phyloP scores from a whole-genome alignment of 768 basidiomycete genomes.

The Rhodotorula diobovata region DNA sequence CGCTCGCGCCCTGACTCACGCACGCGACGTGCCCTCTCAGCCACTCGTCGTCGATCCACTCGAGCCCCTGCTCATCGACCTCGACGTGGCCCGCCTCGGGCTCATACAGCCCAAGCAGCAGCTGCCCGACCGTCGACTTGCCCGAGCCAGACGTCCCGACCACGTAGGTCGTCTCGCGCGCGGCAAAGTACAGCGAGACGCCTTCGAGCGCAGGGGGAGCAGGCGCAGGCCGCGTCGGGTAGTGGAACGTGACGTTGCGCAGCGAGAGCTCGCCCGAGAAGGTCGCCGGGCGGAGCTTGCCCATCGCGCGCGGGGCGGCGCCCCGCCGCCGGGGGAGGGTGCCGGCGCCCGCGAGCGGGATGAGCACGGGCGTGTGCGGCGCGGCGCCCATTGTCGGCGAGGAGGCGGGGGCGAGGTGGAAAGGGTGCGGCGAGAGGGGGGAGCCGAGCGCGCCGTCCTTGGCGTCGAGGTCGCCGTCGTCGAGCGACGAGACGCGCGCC shows the following conservation, averaged over 20 bases:
- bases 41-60: slow-evolving; percentile 68
- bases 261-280: slow-evolving; percentile 70
- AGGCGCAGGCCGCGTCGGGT: slow-evolving; percentile 61
- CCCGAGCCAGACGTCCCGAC: slow-evolving; percentile 74
- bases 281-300: slow-evolving; percentile 61
- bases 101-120: slow-evolving; percentile 68
- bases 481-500: background rate
- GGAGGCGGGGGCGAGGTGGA: slow-evolving; percentile 1
- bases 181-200: slow-evolving; percentile 65
- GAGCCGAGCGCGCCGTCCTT: slow-evolving; percentile 6
- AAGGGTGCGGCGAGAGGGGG: slow-evolving; percentile 23
- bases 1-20: slow-evolving; percentile 67
- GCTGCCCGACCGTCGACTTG: slow-evolving; percentile 66
- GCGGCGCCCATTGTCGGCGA: slow-evolving; percentile 9
- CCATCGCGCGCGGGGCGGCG: slow-evolving; percentile 39
- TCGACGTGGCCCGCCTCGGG: slow-evolving; percentile 61
- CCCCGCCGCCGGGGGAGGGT: background rate
- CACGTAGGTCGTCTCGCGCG: slow-evolving; percentile 69
- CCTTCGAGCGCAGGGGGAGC: slow-evolving; percentile 58
- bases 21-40: slow-evolving; percentile 65
- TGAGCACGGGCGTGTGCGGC: slow-evolving; percentile 23
- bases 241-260: slow-evolving; percentile 61
- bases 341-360: slow-evolving; percentile 25
- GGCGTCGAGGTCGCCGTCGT: background rate
- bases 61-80: slow-evolving; percentile 76